Conservation (phyloP, 2,329 filamentous ascomycete genomes). For the Arthrinium puccinioides region DNA sequence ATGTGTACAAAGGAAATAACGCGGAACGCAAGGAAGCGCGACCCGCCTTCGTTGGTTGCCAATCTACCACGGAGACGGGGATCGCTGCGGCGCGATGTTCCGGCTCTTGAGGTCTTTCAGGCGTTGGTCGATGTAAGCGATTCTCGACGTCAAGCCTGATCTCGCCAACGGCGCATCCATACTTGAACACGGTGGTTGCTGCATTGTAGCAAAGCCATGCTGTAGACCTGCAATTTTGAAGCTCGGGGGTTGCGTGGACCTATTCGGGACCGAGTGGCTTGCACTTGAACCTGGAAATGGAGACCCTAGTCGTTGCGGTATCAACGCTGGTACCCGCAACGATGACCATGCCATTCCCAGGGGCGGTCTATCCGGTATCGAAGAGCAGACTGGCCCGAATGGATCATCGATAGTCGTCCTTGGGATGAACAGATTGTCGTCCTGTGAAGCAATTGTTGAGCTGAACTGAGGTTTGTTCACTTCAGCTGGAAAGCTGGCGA, state of each 20-base stretch:
- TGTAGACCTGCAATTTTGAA: conserved; percentile 37
- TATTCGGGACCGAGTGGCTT: conserved; percentile 55
- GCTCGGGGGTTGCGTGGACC: conserved; percentile 38
- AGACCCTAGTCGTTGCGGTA: conserved; percentile 48
- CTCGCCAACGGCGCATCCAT: too few relatives aligned
- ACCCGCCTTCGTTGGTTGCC: conserved; percentile 4
- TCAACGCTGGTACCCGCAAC: conserved; percentile 23
- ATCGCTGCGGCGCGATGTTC: conserved; percentile 31
- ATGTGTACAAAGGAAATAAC: conserved; percentile 1
- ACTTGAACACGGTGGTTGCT: conserved; percentile 37
- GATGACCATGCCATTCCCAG: too few relatives aligned
- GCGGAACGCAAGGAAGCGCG: background rate
- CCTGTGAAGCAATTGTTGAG: conserved; percentile 3
- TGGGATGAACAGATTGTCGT: conserved; percentile 6
- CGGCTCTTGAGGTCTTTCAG: conserved; percentile 46
- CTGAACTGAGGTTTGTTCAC: conserved; percentile 2
- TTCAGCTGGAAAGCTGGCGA: background rate
- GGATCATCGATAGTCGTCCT: conserved; percentile 6
- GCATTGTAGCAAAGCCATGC: conserved; percentile 51
- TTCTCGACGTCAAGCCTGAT: conserved; percentile 39
- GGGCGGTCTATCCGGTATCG: too few relatives aligned
- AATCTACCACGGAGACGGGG: conserved; percentile 41
- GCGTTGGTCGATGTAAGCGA: conserved; percentile 52
- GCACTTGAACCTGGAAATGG: conserved; percentile 45
- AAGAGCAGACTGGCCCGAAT: conserved; percentile 12